phyloP scores from a whole-genome alignment of 169 alveolate species.

The Ichthyophthirius multifiliis region DNA sequence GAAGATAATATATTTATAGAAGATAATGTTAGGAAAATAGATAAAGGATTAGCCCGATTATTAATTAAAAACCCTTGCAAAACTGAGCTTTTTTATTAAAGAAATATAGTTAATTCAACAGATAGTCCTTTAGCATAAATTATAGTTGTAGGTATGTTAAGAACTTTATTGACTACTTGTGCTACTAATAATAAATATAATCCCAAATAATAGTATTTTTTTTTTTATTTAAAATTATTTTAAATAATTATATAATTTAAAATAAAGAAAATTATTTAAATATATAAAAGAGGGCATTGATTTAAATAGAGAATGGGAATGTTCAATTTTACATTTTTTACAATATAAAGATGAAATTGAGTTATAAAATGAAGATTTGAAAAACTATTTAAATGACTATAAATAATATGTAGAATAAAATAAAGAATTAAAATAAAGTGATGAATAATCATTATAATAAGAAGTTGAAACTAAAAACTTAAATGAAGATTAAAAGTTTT shows the following conservation, averaged over 20 bases:
- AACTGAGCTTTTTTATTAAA: constrained; percentile 42
- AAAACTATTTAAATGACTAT: background rate
- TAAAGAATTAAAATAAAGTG: background rate
- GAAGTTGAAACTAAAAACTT: background rate
- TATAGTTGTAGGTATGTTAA: constrained; percentile 55
- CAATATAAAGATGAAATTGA: constrained; percentile 6
- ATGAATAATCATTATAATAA: background rate
- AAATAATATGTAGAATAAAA: constrained; percentile 20
- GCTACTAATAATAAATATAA: constrained; percentile 42
- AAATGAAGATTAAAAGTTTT: background rate
- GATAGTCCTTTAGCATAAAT: constrained; percentile 58
- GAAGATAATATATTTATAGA: background rate
- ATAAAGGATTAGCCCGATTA: constrained; percentile 4
- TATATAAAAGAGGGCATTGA: constrained; percentile 50
- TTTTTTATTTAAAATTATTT: background rate
- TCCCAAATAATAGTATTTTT: background rate
- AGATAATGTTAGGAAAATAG: constrained; percentile 11
- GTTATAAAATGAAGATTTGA: background rate
- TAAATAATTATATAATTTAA: background rate
- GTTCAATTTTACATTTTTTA: constrained; percentile 19
- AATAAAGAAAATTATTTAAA: no score
- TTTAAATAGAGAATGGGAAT: constrained; percentile 68
- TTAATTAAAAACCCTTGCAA: background rate
- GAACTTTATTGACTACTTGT: constrained; percentile 58
- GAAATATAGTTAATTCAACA: constrained; percentile 38